phyloP scores from a whole-genome alignment of 2,329 filamentous ascomycete species.

The Acrocalymma vagum region DNA sequence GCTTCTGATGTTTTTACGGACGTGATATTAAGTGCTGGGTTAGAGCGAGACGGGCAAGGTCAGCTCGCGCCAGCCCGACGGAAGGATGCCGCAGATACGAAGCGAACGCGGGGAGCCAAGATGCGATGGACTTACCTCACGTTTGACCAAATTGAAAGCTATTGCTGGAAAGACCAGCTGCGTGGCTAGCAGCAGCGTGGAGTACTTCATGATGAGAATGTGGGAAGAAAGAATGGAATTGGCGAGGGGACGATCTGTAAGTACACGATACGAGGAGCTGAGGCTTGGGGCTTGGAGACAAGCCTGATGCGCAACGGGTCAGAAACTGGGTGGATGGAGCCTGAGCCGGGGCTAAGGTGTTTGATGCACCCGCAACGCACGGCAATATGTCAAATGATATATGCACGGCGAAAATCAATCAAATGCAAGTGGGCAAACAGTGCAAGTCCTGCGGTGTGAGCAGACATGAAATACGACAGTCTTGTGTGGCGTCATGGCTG shows the following conservation, averaged over 20 bases:
- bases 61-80: background rate
- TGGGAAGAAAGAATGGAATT: slow-evolving; percentile 2
- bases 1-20: too few relatives aligned
- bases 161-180: slow-evolving; percentile 36
- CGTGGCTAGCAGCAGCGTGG: slow-evolving; percentile 33
- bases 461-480: slow-evolving; percentile 1
- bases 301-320: slow-evolving; percentile 23
- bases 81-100: background rate
- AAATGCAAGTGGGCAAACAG: slow-evolving; percentile 6
- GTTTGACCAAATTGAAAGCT: slow-evolving; percentile 38
- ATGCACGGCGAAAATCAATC: slow-evolving; percentile 8
- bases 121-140: slow-evolving; percentile 41
- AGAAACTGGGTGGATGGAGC: slow-evolving; percentile 10
- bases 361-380: slow-evolving; percentile 4
- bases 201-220: slow-evolving; percentile 38
- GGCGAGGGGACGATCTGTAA: slow-evolving; percentile 11
- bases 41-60: background rate
- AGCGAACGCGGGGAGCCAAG: slow-evolving; percentile 35
- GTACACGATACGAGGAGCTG: slow-evolving; percentile 9
- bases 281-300: slow-evolving; percentile 7
- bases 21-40: too few relatives aligned
- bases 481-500: background rate
- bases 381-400: slow-evolving; percentile 2
- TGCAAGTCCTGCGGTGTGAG: slow-evolving; percentile 1
- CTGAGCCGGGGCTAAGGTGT: slow-evolving; percentile 4